Base-by-base conservation (phyloP, 306 rosid species). In the Morella rubra region DNA sequence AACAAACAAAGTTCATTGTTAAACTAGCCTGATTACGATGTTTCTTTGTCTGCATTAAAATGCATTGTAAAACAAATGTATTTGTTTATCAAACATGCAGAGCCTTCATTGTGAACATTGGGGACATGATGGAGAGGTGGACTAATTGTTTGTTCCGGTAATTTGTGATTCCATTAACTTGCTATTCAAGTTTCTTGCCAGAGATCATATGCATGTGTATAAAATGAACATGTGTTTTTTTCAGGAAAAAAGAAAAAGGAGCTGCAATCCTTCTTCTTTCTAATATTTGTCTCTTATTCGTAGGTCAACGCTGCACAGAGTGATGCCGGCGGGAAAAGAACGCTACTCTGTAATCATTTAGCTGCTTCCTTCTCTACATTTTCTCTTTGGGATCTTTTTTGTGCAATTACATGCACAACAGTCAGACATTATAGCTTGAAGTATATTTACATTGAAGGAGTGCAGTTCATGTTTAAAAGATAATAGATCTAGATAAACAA, bases 71-170 rank as follows among this genome's bases (percentile, higher is more conserved):
- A 27, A 27, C 32, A 27, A 27, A 27, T 27, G 37, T 32, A 32
- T 32, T 32, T 32, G 37, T 32, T 2, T 10, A 75, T 79, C 85
- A 56, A 45, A 40, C 77, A 20, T 82, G 74, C 84, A 93, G 98
- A 86, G 96, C 94, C 68, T 85, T 93, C 68, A 77, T 93, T 72
- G 92, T 93, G 49, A 93, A 93, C 83, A 81, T 91, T 80, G 98
- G 98, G 46, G 98, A 93, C 88, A 69, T 93, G 87, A 87, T 91
- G 96, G 98, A 93, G 81, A 90, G 96, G 78, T 93, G 98, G 98
- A 93, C 96, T 27, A 93, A 91, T 78, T 85, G 94, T 84, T 73
- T 93, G 79, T 93, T 88, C 88, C 84, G 90, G 97, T 93, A 90
- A 73, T 73, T 55, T 74, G 32, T 72, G 54, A 42, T 78, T 73